Percentiles rank a stretch among this genome's conserved stretches.
phyloP scores from a whole-genome alignment of 2,329 filamentous ascomycete species.

The Tolypocladium ophioglossoides region DNA sequence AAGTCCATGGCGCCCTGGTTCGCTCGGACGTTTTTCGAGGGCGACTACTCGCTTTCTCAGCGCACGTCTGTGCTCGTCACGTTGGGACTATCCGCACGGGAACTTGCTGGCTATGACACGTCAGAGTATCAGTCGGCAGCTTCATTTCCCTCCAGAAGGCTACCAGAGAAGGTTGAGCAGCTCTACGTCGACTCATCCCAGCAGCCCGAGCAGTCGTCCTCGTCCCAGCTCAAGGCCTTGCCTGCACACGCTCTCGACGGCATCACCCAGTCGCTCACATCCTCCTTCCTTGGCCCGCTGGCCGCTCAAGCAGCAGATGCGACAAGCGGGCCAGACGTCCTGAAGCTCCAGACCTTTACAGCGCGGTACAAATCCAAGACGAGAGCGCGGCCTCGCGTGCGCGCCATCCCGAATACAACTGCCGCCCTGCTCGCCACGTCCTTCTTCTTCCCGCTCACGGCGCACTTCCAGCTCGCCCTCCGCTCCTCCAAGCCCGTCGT shows the following conservation, averaged over 20 bases:
- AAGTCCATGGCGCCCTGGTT: conserved; percentile 75
- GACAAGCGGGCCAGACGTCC: conserved; percentile 65
- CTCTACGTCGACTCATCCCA: conserved; percentile 44
- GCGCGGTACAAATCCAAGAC: conserved; percentile 34
- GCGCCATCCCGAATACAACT: conserved; percentile 63
- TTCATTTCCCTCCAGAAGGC: conserved; percentile 69
- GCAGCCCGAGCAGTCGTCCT: conserved; percentile 9
- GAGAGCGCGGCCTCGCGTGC: conserved; percentile 29
- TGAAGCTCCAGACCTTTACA: conserved; percentile 86
- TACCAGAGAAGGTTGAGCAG: conserved; percentile 64
- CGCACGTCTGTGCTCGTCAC: conserved; percentile 72
- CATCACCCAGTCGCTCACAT: conserved; percentile 58
- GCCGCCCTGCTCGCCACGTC: conserved; percentile 62
- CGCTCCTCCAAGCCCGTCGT: conserved; percentile 46
- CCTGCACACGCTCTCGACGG: conserved; percentile 52
- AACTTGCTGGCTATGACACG: conserved; percentile 67
- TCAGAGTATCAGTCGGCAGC: conserved; percentile 38
- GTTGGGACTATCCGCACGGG: conserved; percentile 70
- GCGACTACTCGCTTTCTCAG: conserved; percentile 83
- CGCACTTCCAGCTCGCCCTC: conserved; percentile 62
- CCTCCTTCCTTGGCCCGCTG: conserved; percentile 68
- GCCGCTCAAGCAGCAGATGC: conserved; percentile 74
- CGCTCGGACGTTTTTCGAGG: conserved; percentile 75
- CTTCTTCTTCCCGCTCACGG: conserved; percentile 82
- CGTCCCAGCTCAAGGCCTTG: conserved; percentile 37